Evolutionary conservation across 768 basidiomycete species (phyloP).

Genomic region (Termitomyces eurrhizus): DNA sequence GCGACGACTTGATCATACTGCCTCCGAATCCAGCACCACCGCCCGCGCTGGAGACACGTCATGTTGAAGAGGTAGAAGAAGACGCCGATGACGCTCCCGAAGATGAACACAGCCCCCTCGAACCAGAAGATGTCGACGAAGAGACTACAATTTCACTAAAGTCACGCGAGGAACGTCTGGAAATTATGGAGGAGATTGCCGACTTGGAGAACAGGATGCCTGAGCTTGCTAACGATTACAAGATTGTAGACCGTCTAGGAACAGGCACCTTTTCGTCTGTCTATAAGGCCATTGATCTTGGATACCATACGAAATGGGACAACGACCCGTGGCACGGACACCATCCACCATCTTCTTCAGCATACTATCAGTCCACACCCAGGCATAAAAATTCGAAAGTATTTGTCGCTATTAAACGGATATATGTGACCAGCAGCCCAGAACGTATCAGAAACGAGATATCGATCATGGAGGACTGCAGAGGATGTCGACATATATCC

Average conservation of each 20-base stretch:
- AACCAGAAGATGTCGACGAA: constrained; percentile 49
- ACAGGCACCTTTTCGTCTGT: constrained; percentile 99
- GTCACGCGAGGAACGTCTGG: constrained; percentile 61
- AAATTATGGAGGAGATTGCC: constrained; percentile 74
- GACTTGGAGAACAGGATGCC: constrained; percentile 68
- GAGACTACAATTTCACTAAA: constrained; percentile 56
- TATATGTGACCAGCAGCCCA: constrained; percentile 95
- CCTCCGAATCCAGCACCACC: background rate
- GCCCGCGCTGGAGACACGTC: background rate
- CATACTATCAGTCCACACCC: constrained; percentile 54
- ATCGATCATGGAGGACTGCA: constrained; percentile 79
- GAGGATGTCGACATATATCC: constrained; percentile 83
- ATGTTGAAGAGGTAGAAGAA: background rate
- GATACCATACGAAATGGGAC: constrained; percentile 72
- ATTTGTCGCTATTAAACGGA: constrained; percentile 93
- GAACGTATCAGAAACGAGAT: constrained; percentile 92
- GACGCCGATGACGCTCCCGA: constrained; percentile 13
- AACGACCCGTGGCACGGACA: constrained; percentile 70
- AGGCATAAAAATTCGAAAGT: constrained; percentile 45
- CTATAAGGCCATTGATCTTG: constrained; percentile 91
- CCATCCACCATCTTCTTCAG: constrained; percentile 60
- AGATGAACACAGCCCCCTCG: constrained; percentile 30
- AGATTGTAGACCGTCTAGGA: constrained; percentile 84
- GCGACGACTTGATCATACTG: constrained; percentile 34
- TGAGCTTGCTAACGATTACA: constrained; percentile 63